Evolutionary conservation across 306 rosid species (phyloP), one percentile per base, ranked within the genome.

Genomic region (Dalbergia oliveri): DNA sequence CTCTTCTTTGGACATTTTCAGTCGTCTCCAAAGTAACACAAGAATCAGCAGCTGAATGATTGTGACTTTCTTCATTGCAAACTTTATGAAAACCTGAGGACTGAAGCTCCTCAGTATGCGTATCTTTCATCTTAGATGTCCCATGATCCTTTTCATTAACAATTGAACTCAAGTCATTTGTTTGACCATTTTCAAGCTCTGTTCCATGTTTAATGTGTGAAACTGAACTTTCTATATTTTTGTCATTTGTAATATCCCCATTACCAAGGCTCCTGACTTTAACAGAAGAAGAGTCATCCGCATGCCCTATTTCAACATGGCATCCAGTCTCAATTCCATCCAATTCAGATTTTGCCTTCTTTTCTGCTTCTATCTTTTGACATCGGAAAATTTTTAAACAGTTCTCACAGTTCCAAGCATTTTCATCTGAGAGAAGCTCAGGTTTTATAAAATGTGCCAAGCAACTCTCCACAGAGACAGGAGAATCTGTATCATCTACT

Each of bases 341-440:
- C n/a, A 88, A 54, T 58, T 83, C 73, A 81, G 69, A 26, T 70
- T 84, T 86, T 64, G 43, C 69, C 80, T 65, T 85, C 82, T 75
- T 80, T 77, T 72, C 68, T 44, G 53, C 74, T 84, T 87, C 84
- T 75, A 86, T 53, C 83, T 79, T 89, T 79, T 83, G 88, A 41
- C 13, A 68, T 43, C 23, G 88, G 80, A 93, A 66, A 83, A 73
- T 69, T 86, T 88, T 91, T 47, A 92, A 86, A 84, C 99, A 96
- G 81, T 86, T 93, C 82, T 96, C 97, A 86, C 99, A 96, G 76
- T 96, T 88, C 97, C 95, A 93, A 58, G 91, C 98, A 90, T 96
- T 96, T 81, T 93, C 98, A 44, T 89, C 81, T 0, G 91, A 87
- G 73, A 96, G 98, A 80, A 91, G 94, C 89, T 96, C 98, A 6